phyloP scores from a whole-genome alignment of 441 rosid genomes.

The Brassica hybrid region DNA sequence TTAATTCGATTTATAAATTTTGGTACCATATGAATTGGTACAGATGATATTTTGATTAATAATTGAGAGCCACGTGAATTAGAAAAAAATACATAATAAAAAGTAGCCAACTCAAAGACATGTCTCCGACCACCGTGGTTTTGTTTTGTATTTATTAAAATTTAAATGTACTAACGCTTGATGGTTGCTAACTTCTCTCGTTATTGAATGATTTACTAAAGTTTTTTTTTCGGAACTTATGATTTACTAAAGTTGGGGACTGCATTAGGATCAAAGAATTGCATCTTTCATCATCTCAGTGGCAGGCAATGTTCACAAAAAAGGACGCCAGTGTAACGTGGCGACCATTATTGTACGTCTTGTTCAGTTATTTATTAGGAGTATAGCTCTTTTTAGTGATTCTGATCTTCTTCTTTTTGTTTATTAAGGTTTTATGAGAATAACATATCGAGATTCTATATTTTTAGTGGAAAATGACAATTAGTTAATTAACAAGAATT shows the following conservation, averaged over 20 bases:
- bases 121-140: conserved; percentile 39
- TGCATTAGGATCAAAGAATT: conserved; percentile 14
- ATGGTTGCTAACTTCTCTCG: not conserved
- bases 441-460: too few relatives aligned
- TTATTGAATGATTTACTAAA: conserved; percentile 4
- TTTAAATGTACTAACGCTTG: conserved; percentile 19
- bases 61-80: conserved; percentile 41
- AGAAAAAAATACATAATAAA: not conserved
- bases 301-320: too few relatives aligned
- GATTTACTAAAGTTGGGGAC: not conserved
- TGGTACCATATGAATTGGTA: not conserved
- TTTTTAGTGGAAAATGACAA: too few relatives aligned
- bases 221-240: not conserved
- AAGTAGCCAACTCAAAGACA: conserved; percentile 28
- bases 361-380: too few relatives aligned
- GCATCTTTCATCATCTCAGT: conserved; percentile 3
- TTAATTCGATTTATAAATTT: conserved; percentile 17
- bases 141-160: conserved; percentile 3
- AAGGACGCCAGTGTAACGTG: too few relatives aligned
- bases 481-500: too few relatives aligned
- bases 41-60: conserved; percentile 22
- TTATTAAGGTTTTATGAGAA: too few relatives aligned
- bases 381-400: too few relatives aligned
- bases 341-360: too few relatives aligned
- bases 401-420: too few relatives aligned